Conservation (phyloP, 257 asterid genomes). For the Nicotiana attenuata region DNA sequence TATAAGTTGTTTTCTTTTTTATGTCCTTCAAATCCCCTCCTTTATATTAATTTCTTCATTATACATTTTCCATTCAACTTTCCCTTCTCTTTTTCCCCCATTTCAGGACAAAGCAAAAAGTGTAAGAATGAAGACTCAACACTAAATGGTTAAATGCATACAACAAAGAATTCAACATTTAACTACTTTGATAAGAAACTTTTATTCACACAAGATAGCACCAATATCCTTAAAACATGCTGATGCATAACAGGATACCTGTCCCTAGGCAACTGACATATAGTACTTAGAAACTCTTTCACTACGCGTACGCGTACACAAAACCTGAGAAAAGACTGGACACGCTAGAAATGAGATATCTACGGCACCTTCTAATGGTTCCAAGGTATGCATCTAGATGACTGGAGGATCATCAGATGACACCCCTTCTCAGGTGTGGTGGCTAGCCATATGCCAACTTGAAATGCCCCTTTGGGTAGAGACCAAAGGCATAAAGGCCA, state of each 20-base stretch:
- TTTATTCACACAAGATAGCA: background rate
- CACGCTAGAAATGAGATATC: background rate
- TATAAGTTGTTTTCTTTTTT: no score
- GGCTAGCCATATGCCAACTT: background rate
- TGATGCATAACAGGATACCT: background rate
- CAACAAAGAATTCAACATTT: background rate
- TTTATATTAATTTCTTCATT: background rate
- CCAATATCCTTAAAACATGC: background rate
- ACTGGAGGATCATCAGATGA: background rate
- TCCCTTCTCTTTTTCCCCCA: background rate
- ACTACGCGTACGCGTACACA: background rate
- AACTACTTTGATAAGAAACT: background rate
- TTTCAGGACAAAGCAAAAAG: background rate
- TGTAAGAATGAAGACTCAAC: background rate
- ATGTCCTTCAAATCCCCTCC: background rate
- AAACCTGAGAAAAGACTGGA: background rate
- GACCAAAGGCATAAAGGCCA: background rate
- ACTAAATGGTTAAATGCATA: background rate
- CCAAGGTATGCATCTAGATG: background rate
- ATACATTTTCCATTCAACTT: background rate
- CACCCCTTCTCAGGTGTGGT: background rate
- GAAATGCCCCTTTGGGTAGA: background rate
- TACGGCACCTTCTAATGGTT: background rate
- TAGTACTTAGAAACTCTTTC: background rate
- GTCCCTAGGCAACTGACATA: background rate